Evolutionary conservation across 1,284 basidiomycete genomes (phyloP), one percentile per base, ranked within the genome.

Genomic region (Ceratobasidium theobromae): DNA sequence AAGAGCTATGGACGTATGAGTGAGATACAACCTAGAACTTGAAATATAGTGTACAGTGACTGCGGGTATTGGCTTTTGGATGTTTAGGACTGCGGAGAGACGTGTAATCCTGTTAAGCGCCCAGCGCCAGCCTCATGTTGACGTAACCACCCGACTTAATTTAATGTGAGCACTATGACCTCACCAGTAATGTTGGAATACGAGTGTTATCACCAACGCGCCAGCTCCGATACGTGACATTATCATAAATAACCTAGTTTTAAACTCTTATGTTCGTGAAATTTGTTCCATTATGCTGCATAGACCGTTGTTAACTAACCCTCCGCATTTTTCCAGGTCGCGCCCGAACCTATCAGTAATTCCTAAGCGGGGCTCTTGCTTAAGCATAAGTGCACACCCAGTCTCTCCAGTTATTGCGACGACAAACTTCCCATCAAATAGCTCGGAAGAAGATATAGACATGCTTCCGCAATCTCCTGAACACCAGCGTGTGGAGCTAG

Each of bases 321-420:
- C n/a, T n/a, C n/a, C n/a, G n/a, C n/a, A 40, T 14, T 30, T 30
- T 58, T 2, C 21, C 40, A 58, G 55, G 55, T 25, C 55, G n/a
- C 55, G 28, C 25, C 55, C 43, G 18, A 14, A 40, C 14, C 9
- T 25, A 25, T n/a, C 43, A 3, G 28, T 27, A 28, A 58, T 58
- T 35, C 16, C 25, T 14, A 58, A 43, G 30, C 23, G 41, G n/a
- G 43, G 12, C 23, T 45, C 38, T 46, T 43, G 55, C 35, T 28
- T 58, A 28, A 58, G 55, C 55, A 46, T 58, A 4, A 46, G 55
- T 35, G 55, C 55, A 33, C 55, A 58, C 32, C 55, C 55, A 9
- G 55, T 58, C 25, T 58, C 55, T 21, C 55, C 55, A 8, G 18
- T 58, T 14, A 43, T 58, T 21, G 55, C 55, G 5, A 48, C 55